Percentiles rank a stretch among this genome's conserved stretches.
Conservation (phyloP, 225 moss, liverwort and hornwort species). For the Bryum argenteum region DNA sequence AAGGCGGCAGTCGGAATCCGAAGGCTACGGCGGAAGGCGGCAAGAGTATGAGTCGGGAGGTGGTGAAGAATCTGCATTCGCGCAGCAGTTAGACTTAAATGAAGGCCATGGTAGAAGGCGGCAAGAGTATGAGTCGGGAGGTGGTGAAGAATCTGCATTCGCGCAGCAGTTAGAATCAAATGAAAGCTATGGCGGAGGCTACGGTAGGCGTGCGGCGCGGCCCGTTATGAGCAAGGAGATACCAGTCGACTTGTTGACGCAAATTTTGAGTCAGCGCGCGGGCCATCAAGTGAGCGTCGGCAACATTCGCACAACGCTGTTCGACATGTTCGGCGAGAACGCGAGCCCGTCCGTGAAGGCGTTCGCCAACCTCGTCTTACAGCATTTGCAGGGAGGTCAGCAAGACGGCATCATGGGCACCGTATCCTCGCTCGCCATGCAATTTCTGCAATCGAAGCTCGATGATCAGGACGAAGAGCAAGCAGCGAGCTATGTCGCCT, state of each 20-base stretch:
- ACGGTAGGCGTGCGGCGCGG: not conserved
- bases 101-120: conserved; percentile 1
- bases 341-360: conserved; percentile 79
- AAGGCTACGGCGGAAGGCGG: conserved; percentile 12
- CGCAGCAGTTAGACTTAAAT: not conserved
- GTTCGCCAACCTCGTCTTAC: conserved; percentile 70
- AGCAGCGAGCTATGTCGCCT: conserved; percentile 35
- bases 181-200: conserved; percentile 17
- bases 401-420: conserved; percentile 52
- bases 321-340: conserved; percentile 79
- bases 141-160: conserved; percentile 10
- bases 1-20: not conserved
- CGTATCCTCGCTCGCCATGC: conserved; percentile 62
- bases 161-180: conserved; percentile 7
- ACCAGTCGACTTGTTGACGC: conserved; percentile 46
- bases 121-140: conserved; percentile 6
- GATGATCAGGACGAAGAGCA: conserved; percentile 38
- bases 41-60: conserved; percentile 10
- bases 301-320: conserved; percentile 85
- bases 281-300: conserved; percentile 77
- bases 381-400: conserved; percentile 44
- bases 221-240: conserved; percentile 30
- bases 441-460: conserved; percentile 76
- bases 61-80: conserved; percentile 10
- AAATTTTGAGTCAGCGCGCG: conserved; percentile 72